Evolutionary conservation across 768 basidiomycete genomes (phyloP).

Genomic region (Amanita exitialis): DNA sequence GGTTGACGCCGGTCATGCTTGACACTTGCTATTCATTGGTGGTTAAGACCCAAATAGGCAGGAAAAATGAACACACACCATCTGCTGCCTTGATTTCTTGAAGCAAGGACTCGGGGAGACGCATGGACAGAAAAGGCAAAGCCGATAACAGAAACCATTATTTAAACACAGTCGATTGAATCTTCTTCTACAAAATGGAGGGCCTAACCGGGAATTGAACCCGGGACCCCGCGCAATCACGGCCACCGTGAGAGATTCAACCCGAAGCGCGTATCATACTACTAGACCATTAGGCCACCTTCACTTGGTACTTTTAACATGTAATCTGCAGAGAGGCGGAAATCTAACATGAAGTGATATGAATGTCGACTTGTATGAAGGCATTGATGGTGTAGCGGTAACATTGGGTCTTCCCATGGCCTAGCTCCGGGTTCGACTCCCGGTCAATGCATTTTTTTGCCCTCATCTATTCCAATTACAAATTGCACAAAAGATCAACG

Average conservation of each 20-base stretch:
- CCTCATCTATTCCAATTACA: neutral
- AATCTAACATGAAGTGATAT: neutral
- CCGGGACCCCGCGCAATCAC: neutral
- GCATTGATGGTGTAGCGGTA: slow-evolving; percentile 71
- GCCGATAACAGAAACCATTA: slow-evolving; percentile 1
- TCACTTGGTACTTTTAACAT: too few relatives aligned
- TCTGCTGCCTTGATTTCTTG: slow-evolving; percentile 1
- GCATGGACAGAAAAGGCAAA: slow-evolving; percentile 6
- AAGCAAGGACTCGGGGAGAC: slow-evolving; percentile 1
- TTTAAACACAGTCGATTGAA: neutral
- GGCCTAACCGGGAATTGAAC: neutral
- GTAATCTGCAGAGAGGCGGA: too few relatives aligned
- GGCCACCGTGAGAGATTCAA: neutral
- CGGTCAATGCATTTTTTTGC: slow-evolving; percentile 31
- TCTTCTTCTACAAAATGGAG: neutral
- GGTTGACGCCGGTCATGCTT: slow-evolving; percentile 5
- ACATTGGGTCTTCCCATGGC: slow-evolving; percentile 82
- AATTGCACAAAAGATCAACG: neutral
- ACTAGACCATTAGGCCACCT: neutral
- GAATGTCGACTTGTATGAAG: neutral
- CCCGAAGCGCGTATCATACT: neutral
- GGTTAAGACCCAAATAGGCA: neutral
- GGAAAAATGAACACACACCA: neutral
- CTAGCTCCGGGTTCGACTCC: slow-evolving; percentile 48
- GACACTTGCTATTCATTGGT: neutral